phyloP scores from a whole-genome alignment of 768 basidiomycete genomes.

The Cystofilobasidium ferigula region DNA sequence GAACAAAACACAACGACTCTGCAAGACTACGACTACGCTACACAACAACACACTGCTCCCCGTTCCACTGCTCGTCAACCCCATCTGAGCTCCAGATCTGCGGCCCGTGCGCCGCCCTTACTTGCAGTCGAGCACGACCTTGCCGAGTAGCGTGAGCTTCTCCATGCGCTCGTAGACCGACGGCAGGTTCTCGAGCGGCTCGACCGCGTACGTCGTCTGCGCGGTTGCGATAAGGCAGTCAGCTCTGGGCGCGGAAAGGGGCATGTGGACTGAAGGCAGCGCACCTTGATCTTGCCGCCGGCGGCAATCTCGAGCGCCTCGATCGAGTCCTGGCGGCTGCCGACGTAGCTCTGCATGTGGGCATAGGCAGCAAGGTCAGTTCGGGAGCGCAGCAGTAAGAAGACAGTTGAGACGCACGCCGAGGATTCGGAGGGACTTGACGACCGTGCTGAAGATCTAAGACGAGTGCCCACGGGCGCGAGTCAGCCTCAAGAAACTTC shows the following conservation, averaged over 20 bases:
- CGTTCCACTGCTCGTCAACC: no score
- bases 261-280: no score
- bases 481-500: constrained; percentile 25
- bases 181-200: constrained; percentile 47
- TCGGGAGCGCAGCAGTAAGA: not conserved
- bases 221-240: no score
- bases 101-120: not conserved
- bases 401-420: constrained; percentile 26
- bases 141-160: constrained; percentile 44
- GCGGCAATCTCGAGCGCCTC: constrained; percentile 72
- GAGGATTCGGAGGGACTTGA: constrained; percentile 38
- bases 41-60: no score
- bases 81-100: not conserved
- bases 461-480: not conserved
- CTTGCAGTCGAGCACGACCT: constrained; percentile 31
- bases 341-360: constrained; percentile 37
- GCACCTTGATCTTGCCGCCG: constrained; percentile 58
- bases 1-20: no score
- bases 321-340: constrained; percentile 59
- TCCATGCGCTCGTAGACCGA: constrained; percentile 28
- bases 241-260: no score
- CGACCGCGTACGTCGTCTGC: constrained; percentile 40
- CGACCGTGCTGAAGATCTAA: constrained; percentile 36
- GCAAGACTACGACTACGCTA: no score
- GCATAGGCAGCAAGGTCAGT: not conserved